A percentile compares a stretch with the other conserved stretches of the same genome.
Evolutionary conservation across 2,329 filamentous ascomycete genomes (phyloP).

Genomic region (Stenocarpella maydis): DNA sequence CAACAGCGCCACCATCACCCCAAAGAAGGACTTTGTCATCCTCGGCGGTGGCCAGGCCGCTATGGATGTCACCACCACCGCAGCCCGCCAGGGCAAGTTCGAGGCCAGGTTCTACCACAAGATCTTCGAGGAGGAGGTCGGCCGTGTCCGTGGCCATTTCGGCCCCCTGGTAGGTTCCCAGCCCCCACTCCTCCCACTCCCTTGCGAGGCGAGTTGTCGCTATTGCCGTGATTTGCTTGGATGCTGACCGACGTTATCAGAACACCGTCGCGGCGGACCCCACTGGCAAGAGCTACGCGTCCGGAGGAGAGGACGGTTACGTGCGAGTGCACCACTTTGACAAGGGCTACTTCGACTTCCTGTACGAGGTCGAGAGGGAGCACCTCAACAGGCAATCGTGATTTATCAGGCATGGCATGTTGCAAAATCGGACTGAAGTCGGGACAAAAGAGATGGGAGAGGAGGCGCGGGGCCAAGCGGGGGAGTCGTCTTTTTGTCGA

Average conservation of each 20-base stretch:
- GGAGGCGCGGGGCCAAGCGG: background rate
- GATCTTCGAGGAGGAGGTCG: slow-evolving; percentile 98
- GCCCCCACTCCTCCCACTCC: too few species aligned
- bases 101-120: slow-evolving; percentile 99
- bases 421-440: background rate
- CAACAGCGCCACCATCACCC: slow-evolving; percentile 93
- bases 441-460: slow-evolving; percentile 13
- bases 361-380: slow-evolving; percentile 98
- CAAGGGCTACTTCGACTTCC: slow-evolving; percentile 97
- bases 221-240: background rate
- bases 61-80: slow-evolving; percentile 97
- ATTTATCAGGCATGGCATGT: slow-evolving; percentile 9
- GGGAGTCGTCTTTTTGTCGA: slow-evolving; percentile 29
- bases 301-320: slow-evolving; percentile 97
- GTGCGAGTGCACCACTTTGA: slow-evolving; percentile 98
- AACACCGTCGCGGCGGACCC: slow-evolving; percentile 97
- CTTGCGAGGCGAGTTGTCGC: too few species aligned
- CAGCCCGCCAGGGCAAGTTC: slow-evolving; percentile 96
- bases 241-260: slow-evolving; percentile 40
- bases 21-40: slow-evolving; percentile 97
- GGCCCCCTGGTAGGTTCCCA: slow-evolving; percentile 72
- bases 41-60: slow-evolving; percentile 97
- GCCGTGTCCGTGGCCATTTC: slow-evolving; percentile 95
- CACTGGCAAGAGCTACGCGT: slow-evolving; percentile 90
- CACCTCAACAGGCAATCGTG: slow-evolving; percentile 55